Evolutionary conservation across 768 basidiomycete species (phyloP).

Genomic region (Lentinula lateritia): DNA sequence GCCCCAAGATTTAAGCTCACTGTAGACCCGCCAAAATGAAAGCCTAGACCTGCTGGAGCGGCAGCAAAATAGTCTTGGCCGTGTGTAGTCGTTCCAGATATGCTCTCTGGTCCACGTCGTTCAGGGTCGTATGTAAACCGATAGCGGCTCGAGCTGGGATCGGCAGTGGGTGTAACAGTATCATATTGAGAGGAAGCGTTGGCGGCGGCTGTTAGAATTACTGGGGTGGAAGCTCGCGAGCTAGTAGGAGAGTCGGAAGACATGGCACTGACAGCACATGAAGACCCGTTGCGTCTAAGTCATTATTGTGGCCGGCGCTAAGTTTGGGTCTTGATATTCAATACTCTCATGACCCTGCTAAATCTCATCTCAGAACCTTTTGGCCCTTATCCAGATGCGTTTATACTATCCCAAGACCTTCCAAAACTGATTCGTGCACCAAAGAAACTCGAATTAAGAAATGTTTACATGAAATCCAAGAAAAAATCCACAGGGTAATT

Average conservation of each 20-base stretch:
- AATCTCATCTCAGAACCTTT: background rate
- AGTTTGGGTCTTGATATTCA: background rate
- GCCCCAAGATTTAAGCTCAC: constrained; percentile 41
- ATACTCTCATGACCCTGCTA: background rate
- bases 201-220: constrained; percentile 5
- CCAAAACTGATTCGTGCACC: background rate
- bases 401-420: background rate
- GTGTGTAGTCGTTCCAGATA: constrained; percentile 68
- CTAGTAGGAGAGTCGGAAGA: background rate
- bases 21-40: constrained; percentile 46
- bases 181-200: background rate
- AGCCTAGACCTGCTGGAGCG: constrained; percentile 35
- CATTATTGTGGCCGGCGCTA: background rate
- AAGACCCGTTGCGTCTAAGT: constrained; percentile 1
- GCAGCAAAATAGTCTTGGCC: constrained; percentile 56
- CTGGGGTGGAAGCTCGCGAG: constrained; percentile 3
- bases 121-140: constrained; percentile 73
- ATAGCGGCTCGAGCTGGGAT: constrained; percentile 49
- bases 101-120: constrained; percentile 62
- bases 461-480: constrained; percentile 1
- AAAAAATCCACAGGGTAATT: background rate
- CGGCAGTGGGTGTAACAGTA: background rate
- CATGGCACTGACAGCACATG: constrained; percentile 3
- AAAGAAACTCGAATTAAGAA: background rate
- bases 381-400: constrained; percentile 2